phyloP scores from a whole-genome alignment of 2,329 filamentous ascomycete genomes.

The Atkinsonella texensis region DNA sequence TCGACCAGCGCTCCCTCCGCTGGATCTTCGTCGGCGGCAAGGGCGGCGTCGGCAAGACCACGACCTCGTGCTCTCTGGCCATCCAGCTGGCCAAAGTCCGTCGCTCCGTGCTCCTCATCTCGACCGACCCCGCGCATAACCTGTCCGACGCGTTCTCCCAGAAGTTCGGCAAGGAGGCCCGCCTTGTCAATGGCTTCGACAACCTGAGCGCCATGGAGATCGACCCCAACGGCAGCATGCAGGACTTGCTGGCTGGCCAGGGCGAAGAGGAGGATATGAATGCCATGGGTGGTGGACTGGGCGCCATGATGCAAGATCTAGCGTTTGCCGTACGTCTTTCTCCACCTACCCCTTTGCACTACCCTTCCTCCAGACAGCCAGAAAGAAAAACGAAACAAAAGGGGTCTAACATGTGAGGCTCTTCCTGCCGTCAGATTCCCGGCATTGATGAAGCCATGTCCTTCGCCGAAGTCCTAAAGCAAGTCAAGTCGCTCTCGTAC shows the following conservation, averaged over 20 bases:
- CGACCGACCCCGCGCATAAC: conserved; percentile 96
- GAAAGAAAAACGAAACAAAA: background rate
- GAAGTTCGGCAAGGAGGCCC: conserved; percentile 98
- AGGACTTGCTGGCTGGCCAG: conserved; percentile 74
- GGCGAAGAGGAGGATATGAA: conserved; percentile 60
- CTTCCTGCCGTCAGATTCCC: conserved; percentile 54
- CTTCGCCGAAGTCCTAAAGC: conserved; percentile 96
- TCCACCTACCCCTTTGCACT: background rate
- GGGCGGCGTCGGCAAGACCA: conserved; percentile 97
- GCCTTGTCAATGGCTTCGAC: conserved; percentile 79
- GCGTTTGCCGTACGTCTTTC: conserved; percentile 68
- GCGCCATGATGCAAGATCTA: conserved; percentile 97
- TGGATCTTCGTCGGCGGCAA: conserved; percentile 99
- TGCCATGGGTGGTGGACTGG: conserved; percentile 61
- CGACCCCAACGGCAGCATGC: conserved; percentile 94
- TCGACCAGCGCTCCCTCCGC: conserved; percentile 88
- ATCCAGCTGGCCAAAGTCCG: conserved; percentile 94
- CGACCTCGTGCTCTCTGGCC: conserved; percentile 95
- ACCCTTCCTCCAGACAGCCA: background rate
- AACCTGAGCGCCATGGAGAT: conserved; percentile 99
- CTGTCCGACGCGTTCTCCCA: conserved; percentile 95
- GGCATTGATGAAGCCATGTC: conserved; percentile 99
- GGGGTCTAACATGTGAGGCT: background rate
- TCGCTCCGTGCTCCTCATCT: conserved; percentile 93
- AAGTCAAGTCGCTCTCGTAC: conserved; percentile 97